Evolutionary conservation across 495 filamentous ascomycete genomes (phyloP).

Genomic region (Terfezia claveryi): DNA sequence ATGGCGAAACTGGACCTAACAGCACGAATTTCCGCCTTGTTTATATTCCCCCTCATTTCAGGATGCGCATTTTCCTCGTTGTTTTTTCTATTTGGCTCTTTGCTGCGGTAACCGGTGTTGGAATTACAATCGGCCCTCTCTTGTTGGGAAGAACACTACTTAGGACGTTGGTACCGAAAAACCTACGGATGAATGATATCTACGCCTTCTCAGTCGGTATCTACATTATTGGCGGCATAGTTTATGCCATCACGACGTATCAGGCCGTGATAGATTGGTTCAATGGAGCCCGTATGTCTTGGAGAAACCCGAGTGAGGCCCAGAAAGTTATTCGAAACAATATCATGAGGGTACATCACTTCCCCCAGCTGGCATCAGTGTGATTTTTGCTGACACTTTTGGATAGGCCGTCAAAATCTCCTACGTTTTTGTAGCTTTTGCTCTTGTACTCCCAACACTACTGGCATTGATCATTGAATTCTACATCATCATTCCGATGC

Average conservation of each 20-base stretch:
- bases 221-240: conserved; percentile 45
- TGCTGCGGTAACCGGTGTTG: conserved; percentile 76
- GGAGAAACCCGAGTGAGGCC: background rate
- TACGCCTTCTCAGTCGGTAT: conserved; percentile 86
- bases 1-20: conserved; percentile 36
- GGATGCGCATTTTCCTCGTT: conserved; percentile 57
- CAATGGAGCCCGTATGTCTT: conserved; percentile 19
- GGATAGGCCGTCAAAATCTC: conserved; percentile 25
- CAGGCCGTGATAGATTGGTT: conserved; percentile 24
- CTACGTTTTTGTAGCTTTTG: conserved; percentile 52
- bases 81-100: conserved; percentile 84
- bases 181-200: conserved; percentile 68
- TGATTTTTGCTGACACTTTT: background rate
- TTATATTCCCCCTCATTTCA: conserved; percentile 77
- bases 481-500: conserved; percentile 69
- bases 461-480: conserved; percentile 66
- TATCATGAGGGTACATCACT: background rate
- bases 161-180: conserved; percentile 37
- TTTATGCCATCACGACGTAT: conserved; percentile 35
- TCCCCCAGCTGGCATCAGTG: background rate
- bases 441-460: conserved; percentile 59
- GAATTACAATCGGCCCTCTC: conserved; percentile 64
- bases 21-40: conserved; percentile 53
- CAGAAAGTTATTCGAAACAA: background rate
- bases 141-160: conserved; percentile 63